These are phyloP conservation scores for Citropsis articulata DNA, from an alignment of 345 rosid species.

Conservation along the genomic window DNA sequence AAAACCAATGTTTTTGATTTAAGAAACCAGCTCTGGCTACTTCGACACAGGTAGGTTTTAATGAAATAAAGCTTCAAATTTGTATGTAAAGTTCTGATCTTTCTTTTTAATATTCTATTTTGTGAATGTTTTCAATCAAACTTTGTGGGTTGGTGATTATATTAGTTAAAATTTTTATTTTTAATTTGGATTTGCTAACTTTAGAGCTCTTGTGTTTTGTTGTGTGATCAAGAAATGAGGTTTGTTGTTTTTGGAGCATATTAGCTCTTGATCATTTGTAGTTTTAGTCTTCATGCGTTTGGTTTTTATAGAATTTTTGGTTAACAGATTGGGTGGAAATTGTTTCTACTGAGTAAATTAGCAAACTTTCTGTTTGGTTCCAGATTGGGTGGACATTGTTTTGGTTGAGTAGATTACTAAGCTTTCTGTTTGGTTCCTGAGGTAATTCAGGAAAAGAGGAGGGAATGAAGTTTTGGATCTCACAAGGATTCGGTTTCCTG, in stretches of 20 bases:
- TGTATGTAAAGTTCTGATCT: conserved; percentile 7
- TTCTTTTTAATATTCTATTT: background rate
- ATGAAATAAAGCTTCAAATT: background rate
- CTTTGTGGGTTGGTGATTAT: background rate
- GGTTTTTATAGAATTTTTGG: background rate
- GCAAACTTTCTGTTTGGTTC: background rate
- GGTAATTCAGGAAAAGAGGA: background rate
- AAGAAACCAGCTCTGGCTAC: conserved; percentile 4
- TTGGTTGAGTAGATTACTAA: background rate
- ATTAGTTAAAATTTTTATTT: background rate
- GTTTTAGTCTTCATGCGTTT: background rate
- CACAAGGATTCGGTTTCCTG: background rate
- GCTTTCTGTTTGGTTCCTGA: background rate
- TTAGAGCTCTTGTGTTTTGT: background rate
- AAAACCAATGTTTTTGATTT: conserved; percentile 22
- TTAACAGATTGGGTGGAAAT: background rate
- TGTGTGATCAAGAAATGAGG: conserved; percentile 11
- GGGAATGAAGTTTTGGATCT: conserved; percentile 7
- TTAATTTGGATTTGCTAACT: conserved; percentile 6
- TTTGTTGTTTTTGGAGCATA: background rate
- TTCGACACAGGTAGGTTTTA: conserved; percentile 23
- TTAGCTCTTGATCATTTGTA: background rate
- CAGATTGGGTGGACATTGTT: background rate
- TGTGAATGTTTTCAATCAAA: background rate
- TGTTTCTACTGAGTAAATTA: background rate